These are phyloP conservation scores for Saccharomycopsis babjevae DNA, from an alignment of 805 yeast genomes.

Conservation along the genomic window DNA sequence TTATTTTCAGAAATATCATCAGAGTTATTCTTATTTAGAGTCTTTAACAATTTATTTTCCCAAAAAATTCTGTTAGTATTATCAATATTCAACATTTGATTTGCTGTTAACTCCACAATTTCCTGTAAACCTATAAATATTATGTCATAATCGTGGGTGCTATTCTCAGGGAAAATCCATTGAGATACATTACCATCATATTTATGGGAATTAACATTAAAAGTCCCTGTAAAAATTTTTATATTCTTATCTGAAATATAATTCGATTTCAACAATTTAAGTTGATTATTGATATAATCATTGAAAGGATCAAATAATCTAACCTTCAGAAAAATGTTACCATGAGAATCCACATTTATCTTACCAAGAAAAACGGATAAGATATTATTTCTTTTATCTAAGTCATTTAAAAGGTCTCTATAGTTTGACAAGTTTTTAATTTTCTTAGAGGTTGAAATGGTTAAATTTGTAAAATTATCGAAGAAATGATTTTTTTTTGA, in stretches of 20 bases:
- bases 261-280: slow-evolving; percentile 37
- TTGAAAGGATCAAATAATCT: slow-evolving; percentile 70
- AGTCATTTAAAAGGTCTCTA: slow-evolving; percentile 15
- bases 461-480: slow-evolving; percentile 14
- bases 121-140: slow-evolving; percentile 85
- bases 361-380: slow-evolving; percentile 11
- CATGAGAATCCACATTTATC: slow-evolving; percentile 5
- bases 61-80: slow-evolving; percentile 47
- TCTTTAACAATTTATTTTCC: slow-evolving; percentile 50
- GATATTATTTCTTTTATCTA: slow-evolving; percentile 10
- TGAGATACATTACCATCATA: slow-evolving; percentile 46
- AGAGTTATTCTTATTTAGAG: slow-evolving; percentile 32
- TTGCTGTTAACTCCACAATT: slow-evolving; percentile 72
- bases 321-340: slow-evolving; percentile 5
- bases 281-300: slow-evolving; percentile 65
- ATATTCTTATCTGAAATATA: slow-evolving; percentile 56
- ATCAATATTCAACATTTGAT: slow-evolving; percentile 75
- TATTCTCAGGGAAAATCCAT: slow-evolving; percentile 68
- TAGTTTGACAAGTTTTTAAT: slow-evolving; percentile 13
- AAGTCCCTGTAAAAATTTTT: slow-evolving; percentile 71
- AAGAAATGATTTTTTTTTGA: slow-evolving; percentile 5
- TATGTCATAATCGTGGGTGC: slow-evolving; percentile 35
- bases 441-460: slow-evolving; percentile 16
- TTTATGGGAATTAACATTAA: slow-evolving; percentile 69
- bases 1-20: slow-evolving; percentile 9